Base-by-base conservation (phyloP, 2,329 filamentous ascomycete genomes). In the Epichloe aotearoae region DNA sequence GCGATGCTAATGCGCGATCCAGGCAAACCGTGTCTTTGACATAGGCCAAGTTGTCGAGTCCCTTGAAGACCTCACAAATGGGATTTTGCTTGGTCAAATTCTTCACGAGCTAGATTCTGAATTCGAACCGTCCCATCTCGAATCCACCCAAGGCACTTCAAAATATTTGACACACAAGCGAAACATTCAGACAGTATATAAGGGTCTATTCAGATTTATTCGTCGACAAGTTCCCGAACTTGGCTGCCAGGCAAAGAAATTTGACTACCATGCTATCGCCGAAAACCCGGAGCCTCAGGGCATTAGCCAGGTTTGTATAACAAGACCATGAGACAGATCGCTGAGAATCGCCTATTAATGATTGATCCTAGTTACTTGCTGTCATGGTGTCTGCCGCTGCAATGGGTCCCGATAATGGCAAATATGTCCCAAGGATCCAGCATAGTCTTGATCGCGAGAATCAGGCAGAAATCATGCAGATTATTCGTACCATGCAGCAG, bases 361-460 rank as follows among this genome's bases (percentile, higher is more conserved):
- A 36, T 41, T 56, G 44, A 39, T 66, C 70, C 51, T 69, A 83
- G 70, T 69, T 85, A 47, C 69, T 85, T 41, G 79, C 79, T 52
- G 71, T 84, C 50, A 74, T 84, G 61, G 70, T 85, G 20, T 75
- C 64, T 14, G 67, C 82, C n/a, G 79, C 79, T 26, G 75, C 82
- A 55, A 73, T 76, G 60, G 80, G 80, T 12, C 74, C 77, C 26
- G 74, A 79, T 50, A 73, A 73, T 51, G 70, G 71, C 36, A 68
- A 68, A 58, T 82, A 80, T 59, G 72, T 84, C 43, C 63, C 62
- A 7, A 64, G 65, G 20, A 71, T 77, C 39, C 66, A 68, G 52
- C 61, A 63, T 46, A 61, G 60, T 36, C 62, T 75, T 30, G 72
- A 74, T 54, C 63, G 63, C 30, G 61, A 66, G 11, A 66, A 66